These are phyloP conservation scores for Brassica balearica DNA, from an alignment of 441 rosid genomes.

Conservation along the genomic window DNA sequence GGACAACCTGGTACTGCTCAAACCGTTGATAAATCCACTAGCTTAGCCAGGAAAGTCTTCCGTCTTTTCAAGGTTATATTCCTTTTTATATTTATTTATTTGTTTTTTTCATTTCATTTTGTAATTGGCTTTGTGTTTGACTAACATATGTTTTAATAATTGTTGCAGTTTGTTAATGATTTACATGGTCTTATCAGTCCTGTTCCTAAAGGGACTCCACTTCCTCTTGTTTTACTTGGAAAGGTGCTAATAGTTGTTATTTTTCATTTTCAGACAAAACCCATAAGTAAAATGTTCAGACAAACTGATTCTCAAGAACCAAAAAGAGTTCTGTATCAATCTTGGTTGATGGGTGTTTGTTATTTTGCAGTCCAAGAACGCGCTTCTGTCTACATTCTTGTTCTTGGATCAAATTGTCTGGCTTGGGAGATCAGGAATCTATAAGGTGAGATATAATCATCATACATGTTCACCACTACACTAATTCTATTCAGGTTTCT, in stretches of 20 bases:
- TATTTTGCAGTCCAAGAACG: conserved; percentile 82
- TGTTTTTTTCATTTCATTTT: background rate
- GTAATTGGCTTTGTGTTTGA: background rate
- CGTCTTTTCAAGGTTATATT: conserved; percentile 82
- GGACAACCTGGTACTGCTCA: conserved; percentile 81
- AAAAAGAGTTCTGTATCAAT: background rate
- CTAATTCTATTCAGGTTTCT: background rate
- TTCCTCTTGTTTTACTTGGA: conserved; percentile 82
- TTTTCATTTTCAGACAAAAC: background rate
- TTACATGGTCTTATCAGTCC: conserved; percentile 85
- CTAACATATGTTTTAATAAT: background rate
- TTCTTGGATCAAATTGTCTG: conserved; percentile 93
- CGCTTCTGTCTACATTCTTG: conserved; percentile 78
- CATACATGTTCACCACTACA: background rate
- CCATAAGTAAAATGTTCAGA: background rate
- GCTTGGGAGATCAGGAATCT: conserved; percentile 88
- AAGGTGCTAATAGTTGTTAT: too few relatives aligned
- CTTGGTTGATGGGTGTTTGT: conserved; percentile 23
- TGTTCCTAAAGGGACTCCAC: conserved; percentile 85
- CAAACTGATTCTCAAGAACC: background rate
- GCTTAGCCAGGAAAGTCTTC: conserved; percentile 91
- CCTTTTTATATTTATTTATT: background rate
- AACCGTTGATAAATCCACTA: conserved; percentile 87
- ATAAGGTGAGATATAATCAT: conserved; percentile 55
- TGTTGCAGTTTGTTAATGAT: conserved; percentile 88